Percentiles rank a stretch among this genome's conserved stretches.
These are phyloP conservation scores for Trypanosoma cruzi DNA, from an alignment of 208 protist genomes.

Conservation along the genomic window DNA sequence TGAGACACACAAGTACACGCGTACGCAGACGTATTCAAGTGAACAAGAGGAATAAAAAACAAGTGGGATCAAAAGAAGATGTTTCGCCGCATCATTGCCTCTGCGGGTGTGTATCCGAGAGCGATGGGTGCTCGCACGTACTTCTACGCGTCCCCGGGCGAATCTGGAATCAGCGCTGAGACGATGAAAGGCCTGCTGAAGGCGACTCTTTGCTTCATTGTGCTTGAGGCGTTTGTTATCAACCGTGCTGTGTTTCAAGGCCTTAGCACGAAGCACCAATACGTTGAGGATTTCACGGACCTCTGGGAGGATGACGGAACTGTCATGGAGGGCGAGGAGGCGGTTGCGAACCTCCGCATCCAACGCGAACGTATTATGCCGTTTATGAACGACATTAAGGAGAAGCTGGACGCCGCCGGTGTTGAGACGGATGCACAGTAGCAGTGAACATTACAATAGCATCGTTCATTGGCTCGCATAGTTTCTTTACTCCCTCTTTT, in stretches of 20 bases:
- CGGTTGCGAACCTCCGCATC: slow-evolving; percentile 82
- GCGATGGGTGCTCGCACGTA: slow-evolving; percentile 38
- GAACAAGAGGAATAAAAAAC: neutral
- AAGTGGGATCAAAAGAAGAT: slow-evolving; percentile 39
- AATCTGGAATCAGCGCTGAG: slow-evolving; percentile 68
- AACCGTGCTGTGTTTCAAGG: slow-evolving; percentile 50
- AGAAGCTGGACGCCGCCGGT: slow-evolving; percentile 58
- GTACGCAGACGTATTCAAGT: neutral
- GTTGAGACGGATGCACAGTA: slow-evolving; percentile 9
- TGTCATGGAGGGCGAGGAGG: slow-evolving; percentile 84
- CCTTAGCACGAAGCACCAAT: slow-evolving; percentile 68
- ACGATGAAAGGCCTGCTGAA: slow-evolving; percentile 53
- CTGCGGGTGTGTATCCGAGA: slow-evolving; percentile 5
- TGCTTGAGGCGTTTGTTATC: slow-evolving; percentile 36
- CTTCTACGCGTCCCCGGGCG: slow-evolving; percentile 75
- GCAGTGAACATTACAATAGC: neutral
- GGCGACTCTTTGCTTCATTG: slow-evolving; percentile 35
- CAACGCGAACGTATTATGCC: slow-evolving; percentile 91
- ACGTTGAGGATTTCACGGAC: slow-evolving; percentile 78
- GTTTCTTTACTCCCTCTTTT: neutral
- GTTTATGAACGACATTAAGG: slow-evolving; percentile 87
- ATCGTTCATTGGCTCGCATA: slow-evolving; percentile 4
- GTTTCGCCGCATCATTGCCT: slow-evolving; percentile 57
- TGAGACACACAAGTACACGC: too few relatives aligned
- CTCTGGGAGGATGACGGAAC: slow-evolving; percentile 82